These are phyloP conservation scores for Neckera pumila DNA, from an alignment of 225 moss, liverwort and hornwort genomes.

Conservation along the genomic window DNA sequence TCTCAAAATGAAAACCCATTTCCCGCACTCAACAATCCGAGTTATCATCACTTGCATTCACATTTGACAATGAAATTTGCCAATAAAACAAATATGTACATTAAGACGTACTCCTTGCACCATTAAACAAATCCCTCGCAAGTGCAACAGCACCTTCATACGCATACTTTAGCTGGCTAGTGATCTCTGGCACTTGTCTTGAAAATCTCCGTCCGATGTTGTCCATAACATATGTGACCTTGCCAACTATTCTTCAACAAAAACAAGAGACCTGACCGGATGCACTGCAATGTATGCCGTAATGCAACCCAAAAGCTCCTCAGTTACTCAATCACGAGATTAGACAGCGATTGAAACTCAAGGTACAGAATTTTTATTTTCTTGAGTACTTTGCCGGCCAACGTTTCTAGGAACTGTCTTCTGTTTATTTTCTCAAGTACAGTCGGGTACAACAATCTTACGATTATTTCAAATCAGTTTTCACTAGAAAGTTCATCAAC, in stretches of 20 bases:
- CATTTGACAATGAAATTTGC: background rate
- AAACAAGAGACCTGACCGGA: no score
- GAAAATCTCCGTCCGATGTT: background rate
- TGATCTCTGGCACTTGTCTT: background rate
- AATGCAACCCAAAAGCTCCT: background rate
- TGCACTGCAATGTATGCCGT: background rate
- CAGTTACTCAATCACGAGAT: background rate
- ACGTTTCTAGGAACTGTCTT: no score
- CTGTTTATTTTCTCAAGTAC: no score
- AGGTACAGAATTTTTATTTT: background rate
- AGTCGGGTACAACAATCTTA: no score
- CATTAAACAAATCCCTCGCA: background rate
- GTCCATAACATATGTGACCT: background rate
- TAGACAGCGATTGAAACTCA: background rate
- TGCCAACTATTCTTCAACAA: background rate
- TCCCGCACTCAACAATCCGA: no score
- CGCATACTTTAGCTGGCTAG: rapidly evolving
- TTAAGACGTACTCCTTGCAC: background rate
- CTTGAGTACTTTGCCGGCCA: background rate
- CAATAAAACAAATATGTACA: background rate
- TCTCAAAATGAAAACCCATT: background rate
- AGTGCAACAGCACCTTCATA: background rate
- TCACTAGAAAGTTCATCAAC: no score
- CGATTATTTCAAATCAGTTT: no score
- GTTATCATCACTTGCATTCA: background rate